Conservation (phyloP, 805 yeast genomes). For the Wickerhamiella qilinensis region DNA sequence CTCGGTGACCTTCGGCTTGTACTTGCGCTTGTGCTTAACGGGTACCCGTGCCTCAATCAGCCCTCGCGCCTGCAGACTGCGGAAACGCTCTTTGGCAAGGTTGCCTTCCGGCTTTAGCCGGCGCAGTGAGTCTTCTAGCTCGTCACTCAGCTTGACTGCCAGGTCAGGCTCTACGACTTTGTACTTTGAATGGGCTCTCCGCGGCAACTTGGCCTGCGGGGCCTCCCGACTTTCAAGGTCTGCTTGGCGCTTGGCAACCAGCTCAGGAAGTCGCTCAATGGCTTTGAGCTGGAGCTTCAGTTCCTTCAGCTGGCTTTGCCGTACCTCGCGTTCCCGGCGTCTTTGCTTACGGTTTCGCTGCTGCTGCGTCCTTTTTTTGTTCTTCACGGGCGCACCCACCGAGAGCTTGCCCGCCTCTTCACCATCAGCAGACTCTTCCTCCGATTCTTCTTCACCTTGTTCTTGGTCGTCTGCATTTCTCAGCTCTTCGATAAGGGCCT, state of each 20-base stretch:
- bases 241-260: constrained; percentile 9
- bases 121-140: constrained; percentile 71
- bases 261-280: constrained; percentile 22
- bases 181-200: constrained; percentile 27
- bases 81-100: constrained; percentile 64
- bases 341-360: constrained; percentile 47
- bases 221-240: constrained; percentile 5
- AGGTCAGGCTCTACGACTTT: constrained; percentile 32
- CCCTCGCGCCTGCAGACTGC: constrained; percentile 69
- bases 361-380: constrained; percentile 58
- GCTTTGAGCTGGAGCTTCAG: constrained; percentile 47
- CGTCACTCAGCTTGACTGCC: constrained; percentile 77
- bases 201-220: constrained; percentile 25
- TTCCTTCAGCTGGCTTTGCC: constrained; percentile 38
- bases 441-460: constrained; percentile 12
- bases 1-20: constrained; percentile 64
- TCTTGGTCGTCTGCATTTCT: no score
- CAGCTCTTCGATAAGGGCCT: constrained; percentile 33
- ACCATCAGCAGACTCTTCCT: constrained; percentile 18
- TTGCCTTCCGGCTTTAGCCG: constrained; percentile 83
- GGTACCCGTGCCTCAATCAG: constrained; percentile 72
- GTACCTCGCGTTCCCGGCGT: constrained; percentile 36
- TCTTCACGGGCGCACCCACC: constrained; percentile 49
- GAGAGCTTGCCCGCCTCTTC: constrained; percentile 31
- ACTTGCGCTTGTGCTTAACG: constrained; percentile 46